Percentiles rank a stretch among this genome's conserved stretches.
Conservation (phyloP, 2,329 filamentous ascomycete species). For the Fusarium mundagurra region DNA sequence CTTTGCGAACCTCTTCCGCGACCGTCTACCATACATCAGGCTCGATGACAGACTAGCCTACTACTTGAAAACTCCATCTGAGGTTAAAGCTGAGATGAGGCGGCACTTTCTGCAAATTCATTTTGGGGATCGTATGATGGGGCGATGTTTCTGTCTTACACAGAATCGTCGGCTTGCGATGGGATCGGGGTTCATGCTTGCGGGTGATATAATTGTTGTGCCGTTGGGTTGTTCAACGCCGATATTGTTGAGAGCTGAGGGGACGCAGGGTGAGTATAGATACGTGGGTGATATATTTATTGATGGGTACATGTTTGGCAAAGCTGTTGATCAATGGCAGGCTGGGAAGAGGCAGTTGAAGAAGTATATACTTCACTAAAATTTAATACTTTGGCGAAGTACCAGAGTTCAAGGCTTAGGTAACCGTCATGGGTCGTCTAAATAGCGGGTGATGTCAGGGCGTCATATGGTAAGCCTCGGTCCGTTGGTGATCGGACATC, state of each 20-base stretch:
- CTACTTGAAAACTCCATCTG: neutral
- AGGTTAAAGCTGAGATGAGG: neutral
- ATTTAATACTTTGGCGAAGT: rapidly evolving
- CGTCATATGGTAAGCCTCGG: neutral
- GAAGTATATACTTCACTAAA: slow-evolving; percentile 16
- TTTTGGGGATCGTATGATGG: slow-evolving; percentile 21
- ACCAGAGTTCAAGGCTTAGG: too few species aligned
- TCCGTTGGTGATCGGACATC: neutral
- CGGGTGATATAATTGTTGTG: slow-evolving; percentile 16
- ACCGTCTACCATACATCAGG: slow-evolving; percentile 4
- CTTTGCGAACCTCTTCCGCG: slow-evolving; percentile 14
- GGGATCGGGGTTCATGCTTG: slow-evolving; percentile 21
- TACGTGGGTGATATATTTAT: slow-evolving; percentile 26
- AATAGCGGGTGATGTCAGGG: neutral
- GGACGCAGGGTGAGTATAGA: slow-evolving; percentile 3
- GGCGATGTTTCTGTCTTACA: slow-evolving; percentile 20
- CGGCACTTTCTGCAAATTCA: slow-evolving; percentile 8
- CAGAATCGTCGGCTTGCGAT: slow-evolving; percentile 1
- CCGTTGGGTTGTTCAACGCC: slow-evolving; percentile 23
- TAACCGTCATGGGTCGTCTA: neutral
- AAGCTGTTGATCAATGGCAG: slow-evolving; percentile 17
- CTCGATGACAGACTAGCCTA: neutral
- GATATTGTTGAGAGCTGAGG: slow-evolving; percentile 11
- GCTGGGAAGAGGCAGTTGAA: neutral
- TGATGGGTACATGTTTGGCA: slow-evolving; percentile 20